Conservation (phyloP, 306 rosid species). For the Vigna angularis region DNA sequence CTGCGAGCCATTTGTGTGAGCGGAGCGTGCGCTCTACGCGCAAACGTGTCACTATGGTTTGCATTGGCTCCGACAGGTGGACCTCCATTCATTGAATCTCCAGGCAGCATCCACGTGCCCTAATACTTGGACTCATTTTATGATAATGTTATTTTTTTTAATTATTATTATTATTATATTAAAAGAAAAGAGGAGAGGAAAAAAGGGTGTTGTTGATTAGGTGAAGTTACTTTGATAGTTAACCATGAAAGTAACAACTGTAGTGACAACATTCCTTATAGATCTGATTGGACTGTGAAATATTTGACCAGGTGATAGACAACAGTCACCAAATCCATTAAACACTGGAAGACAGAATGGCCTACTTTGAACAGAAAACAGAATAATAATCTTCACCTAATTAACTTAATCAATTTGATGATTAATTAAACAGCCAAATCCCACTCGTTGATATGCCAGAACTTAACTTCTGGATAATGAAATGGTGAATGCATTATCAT, state of each 20-base stretch:
- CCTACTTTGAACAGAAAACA: conserved; percentile 4
- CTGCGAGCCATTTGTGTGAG: too few relatives aligned
- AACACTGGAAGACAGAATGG: conserved; percentile 22
- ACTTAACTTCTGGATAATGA: conserved; percentile 7
- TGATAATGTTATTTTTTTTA: too few relatives aligned
- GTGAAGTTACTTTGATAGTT: conserved; percentile 11
- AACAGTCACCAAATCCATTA: conserved; percentile 38
- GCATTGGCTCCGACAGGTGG: neutral
- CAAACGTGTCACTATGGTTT: neutral
- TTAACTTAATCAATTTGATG: conserved; percentile 6
- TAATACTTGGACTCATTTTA: too few relatives aligned
- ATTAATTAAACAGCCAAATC: conserved; percentile 35
- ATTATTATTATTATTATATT: too few relatives aligned
- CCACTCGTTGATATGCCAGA: conserved; percentile 34
- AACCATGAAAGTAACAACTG: neutral
- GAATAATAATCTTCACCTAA: conserved; percentile 30
- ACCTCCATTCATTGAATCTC: neutral
- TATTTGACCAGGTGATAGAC: conserved; percentile 38
- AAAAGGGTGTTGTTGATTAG: conserved; percentile 1
- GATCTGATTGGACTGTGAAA: neutral
- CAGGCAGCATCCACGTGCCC: neutral
- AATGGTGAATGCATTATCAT: neutral
- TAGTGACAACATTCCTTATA: conserved; percentile 19
- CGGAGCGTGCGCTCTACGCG: neutral
- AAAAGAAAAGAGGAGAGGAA: neutral